Conservation (phyloP, 2,329 filamentous ascomycete species). For the Sporothrix mexicana region DNA sequence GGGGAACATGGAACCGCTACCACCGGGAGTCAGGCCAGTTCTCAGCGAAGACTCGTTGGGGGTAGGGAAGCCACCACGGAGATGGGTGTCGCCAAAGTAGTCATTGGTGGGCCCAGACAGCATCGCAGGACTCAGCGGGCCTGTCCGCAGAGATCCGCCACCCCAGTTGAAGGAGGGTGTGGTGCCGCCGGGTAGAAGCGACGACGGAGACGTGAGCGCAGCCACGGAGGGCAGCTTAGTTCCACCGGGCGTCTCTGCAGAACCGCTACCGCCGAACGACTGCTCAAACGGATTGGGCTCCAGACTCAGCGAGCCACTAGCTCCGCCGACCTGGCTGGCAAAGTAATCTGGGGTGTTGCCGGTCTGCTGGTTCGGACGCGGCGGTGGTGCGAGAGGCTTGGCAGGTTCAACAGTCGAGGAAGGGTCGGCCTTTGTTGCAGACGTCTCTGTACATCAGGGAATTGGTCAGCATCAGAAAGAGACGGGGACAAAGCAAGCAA, state of each 20-base stretch:
- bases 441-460: neutral
- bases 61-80: slow-evolving; percentile 86
- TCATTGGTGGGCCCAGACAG: slow-evolving; percentile 84
- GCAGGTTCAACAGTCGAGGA: slow-evolving; percentile 61
- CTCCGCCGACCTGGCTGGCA: slow-evolving; percentile 55
- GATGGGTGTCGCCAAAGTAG: slow-evolving; percentile 82
- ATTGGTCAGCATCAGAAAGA: neutral
- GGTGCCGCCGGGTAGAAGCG: slow-evolving; percentile 75
- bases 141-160: slow-evolving; percentile 83
- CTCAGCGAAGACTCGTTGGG: slow-evolving; percentile 95
- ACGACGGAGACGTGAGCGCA: slow-evolving; percentile 86
- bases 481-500: slow-evolving; percentile 26
- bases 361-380: slow-evolving; percentile 61
- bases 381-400: slow-evolving; percentile 73
- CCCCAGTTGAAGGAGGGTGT: slow-evolving; percentile 80
- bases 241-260: slow-evolving; percentile 79
- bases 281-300: slow-evolving; percentile 98
- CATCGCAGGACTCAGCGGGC: slow-evolving; percentile 96
- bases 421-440: slow-evolving; percentile 19
- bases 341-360: slow-evolving; percentile 73
- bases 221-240: slow-evolving; percentile 88
- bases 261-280: slow-evolving; percentile 72
- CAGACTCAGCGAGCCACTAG: slow-evolving; percentile 64
- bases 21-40: slow-evolving; percentile 90
- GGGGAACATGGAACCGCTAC: slow-evolving; percentile 96